Evolutionary conservation across 306 rosid species (phyloP), one percentile per base, ranked within the genome.

Genomic region (Cucumis melo): DNA sequence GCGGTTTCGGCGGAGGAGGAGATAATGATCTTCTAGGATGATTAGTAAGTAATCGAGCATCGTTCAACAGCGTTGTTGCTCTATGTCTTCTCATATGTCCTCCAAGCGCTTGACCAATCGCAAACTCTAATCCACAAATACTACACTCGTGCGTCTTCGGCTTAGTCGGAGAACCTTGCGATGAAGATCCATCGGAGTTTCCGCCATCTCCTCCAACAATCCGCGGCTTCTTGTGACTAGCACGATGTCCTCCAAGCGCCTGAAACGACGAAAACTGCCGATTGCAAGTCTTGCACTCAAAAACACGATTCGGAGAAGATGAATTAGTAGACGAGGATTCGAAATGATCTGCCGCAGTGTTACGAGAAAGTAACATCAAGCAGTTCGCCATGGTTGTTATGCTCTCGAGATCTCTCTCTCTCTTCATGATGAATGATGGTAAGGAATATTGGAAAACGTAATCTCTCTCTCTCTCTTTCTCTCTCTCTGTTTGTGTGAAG

Each of bases 1-100:
- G 79, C 16, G 75, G 77, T 65, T 75, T 55, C 54, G 34, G 46
- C 29, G 85, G 83, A 58, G 46, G 62, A 74, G 77, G 36, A 32
- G 32, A 27, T 27, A 27, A 73, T 53, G 32, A 29, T n/a, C 19
- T 32, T 34, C 39, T 50, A n/a, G 56, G 41, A 32, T 62, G 39
- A 34, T 34, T 63, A 0, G 75, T 23, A 14, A 6, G 75, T 16
- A 6, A 56, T 16, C 81, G 83, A 71, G 21, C 75, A 61, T 71
- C 76, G 10, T 39, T 50, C 76, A 50, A 68, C 75, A 68, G 16
- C 75, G 75, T 42, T 76, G 86, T 70, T 4, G 85, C 74, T 68
- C 97, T 87, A 59, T 94, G 98, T 79, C 98, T 87, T 78, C 98
- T 90, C 98, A 94, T 94, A 80, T 94, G 98, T 3, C 98, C 98